Base-by-base conservation (phyloP, 768 basidiomycete species). In the Boletus vermiculosoides region DNA sequence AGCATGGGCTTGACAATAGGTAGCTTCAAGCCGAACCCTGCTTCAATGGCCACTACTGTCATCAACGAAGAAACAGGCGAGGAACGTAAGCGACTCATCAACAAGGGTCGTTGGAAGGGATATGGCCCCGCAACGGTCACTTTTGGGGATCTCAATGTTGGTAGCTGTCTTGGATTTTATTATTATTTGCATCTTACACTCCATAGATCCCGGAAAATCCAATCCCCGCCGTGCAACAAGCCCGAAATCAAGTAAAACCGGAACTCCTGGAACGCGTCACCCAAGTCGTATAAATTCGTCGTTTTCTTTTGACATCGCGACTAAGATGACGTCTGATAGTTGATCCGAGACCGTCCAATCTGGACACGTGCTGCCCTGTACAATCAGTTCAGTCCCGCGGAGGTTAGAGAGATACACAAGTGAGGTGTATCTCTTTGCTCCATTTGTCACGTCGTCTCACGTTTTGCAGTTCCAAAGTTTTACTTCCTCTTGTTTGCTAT, bases 321-420 rank as follows among this genome's bases (percentile, higher is more conserved):
- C 46, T 56, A 20, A 60, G 11, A n/a, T n/a, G n/a, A 42, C 37
- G n/a, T 50, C 50, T 31, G 20, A n/a, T 49, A 94, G 91, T 71
- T 85, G 22, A 87, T 98, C 56, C 73, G 76, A 46, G 76, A 86
- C 55, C 82, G 96, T 25, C 92, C 94, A 0, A 76, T 96, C 10
- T 98, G 95, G 94, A 91, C 92, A 1, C 82, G 94, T n/a, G 78
- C 81, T 59, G 89, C 91, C 1, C 75, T 98, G 8, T 82, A 92
- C 61, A 94, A 91, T 61, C 93, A 94, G 65, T 85, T 97, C 56
- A 75, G 81, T 8, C 73, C 80, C 1, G 70, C 78, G 2, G 91
- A 95, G 63, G 76, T 83, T 15, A 80, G 88, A 48, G 84, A 88
- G 58, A 82, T 94, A 25, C 76, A 85, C 61, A 90, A 91, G 95